Conservation (phyloP, 345 rosid genomes). For the Atalantia buxifolia region DNA sequence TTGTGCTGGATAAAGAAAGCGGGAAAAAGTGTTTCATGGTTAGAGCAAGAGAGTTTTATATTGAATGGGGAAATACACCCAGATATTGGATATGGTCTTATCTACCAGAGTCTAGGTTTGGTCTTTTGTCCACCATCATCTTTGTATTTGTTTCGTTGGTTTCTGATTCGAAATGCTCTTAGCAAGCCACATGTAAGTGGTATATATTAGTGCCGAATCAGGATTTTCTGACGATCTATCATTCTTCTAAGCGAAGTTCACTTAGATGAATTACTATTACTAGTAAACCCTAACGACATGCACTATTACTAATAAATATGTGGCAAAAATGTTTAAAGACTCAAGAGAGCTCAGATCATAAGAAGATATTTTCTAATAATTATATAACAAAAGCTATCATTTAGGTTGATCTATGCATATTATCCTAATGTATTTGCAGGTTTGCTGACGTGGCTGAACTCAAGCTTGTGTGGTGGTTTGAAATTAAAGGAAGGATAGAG, state of each 20-base stretch:
- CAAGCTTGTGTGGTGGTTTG: slow-evolving; percentile 6
- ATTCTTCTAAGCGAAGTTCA: too few species aligned
- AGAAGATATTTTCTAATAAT: background rate
- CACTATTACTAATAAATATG: too few species aligned
- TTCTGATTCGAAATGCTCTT: background rate
- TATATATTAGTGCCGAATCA: too few species aligned
- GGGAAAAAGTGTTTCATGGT: slow-evolving; percentile 21
- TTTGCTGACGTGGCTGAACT: slow-evolving; percentile 28
- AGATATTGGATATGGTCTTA: slow-evolving; percentile 24
- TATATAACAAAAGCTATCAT: background rate
- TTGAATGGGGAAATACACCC: slow-evolving; percentile 28
- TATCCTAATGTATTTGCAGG: background rate
- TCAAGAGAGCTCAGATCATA: background rate
- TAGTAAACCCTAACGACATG: too few species aligned
- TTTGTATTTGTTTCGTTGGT: background rate
- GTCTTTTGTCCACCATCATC: background rate
- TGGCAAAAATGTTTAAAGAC: too few species aligned
- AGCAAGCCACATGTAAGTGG: too few species aligned
- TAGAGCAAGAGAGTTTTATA: slow-evolving; percentile 18
- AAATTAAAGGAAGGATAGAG: slow-evolving; percentile 15
- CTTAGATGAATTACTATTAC: too few species aligned
- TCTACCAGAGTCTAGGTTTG: slow-evolving; percentile 19
- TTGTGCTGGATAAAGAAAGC: slow-evolving; percentile 17
- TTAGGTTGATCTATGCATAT: background rate
- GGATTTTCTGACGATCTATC: too few species aligned